A percentile compares a stretch with the other conserved stretches of the same genome.
These are phyloP conservation scores for Neurospora sp. DNA, from an alignment of 495 filamentous ascomycete species.

Conservation along the genomic window DNA sequence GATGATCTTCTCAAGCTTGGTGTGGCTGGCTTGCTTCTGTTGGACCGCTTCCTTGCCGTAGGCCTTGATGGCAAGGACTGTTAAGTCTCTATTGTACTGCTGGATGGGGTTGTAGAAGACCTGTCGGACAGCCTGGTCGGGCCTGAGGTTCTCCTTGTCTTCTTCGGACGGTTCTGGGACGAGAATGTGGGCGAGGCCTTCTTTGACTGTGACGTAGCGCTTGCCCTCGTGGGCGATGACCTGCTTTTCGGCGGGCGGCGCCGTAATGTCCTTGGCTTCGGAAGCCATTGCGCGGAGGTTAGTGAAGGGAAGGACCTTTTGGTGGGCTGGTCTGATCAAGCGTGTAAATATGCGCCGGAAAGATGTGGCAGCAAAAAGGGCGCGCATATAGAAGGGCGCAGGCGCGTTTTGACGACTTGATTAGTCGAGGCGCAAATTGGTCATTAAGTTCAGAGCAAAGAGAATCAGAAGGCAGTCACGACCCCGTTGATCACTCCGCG, in stretches of 20 bases:
- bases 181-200: slow-evolving; percentile 37
- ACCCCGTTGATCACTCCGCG: neutral
- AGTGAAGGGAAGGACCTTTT: neutral
- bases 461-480: neutral
- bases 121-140: slow-evolving; percentile 47
- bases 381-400: slow-evolving; percentile 3
- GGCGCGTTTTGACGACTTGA: neutral
- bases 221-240: slow-evolving; percentile 27
- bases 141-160: slow-evolving; percentile 14
- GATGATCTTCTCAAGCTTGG: slow-evolving; percentile 25
- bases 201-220: slow-evolving; percentile 33
- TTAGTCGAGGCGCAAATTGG: neutral
- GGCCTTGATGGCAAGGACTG: slow-evolving; percentile 77
- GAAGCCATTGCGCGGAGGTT: slow-evolving; percentile 16
- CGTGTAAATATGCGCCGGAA: slow-evolving; percentile 3
- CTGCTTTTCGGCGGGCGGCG: slow-evolving; percentile 22
- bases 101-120: slow-evolving; percentile 99
- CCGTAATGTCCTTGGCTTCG: slow-evolving; percentile 12
- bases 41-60: slow-evolving; percentile 62
- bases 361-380: slow-evolving; percentile 2
- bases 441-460: neutral
- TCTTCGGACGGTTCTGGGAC: slow-evolving; percentile 27
- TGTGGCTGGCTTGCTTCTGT: slow-evolving; percentile 31
- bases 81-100: slow-evolving; percentile 95
- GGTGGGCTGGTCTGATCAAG: neutral